These are phyloP conservation scores for Diatrype stigma DNA, from an alignment of 2,329 filamentous ascomycete genomes.

Conservation along the genomic window DNA sequence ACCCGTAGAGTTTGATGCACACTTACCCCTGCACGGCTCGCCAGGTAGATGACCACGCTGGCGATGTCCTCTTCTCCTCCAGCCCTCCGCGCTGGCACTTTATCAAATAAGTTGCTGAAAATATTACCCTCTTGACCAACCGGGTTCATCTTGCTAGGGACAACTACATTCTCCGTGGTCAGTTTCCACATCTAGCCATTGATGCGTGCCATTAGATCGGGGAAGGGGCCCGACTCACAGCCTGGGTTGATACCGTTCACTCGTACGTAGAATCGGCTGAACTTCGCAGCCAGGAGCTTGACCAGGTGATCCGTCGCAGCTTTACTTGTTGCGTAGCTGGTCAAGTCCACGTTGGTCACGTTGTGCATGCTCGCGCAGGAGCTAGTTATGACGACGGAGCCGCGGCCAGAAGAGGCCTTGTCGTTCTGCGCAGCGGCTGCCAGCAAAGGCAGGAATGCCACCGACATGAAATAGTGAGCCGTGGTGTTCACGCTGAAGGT, in stretches of 20 bases:
- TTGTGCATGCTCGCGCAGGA: conserved; percentile 51
- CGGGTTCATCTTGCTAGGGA: conserved; percentile 31
- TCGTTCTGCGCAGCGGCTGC: conserved; percentile 33
- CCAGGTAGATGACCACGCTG: conserved; percentile 25
- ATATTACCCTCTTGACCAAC: conserved; percentile 28
- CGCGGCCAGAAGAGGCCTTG: conserved; percentile 31
- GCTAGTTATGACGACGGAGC: conserved; percentile 44
- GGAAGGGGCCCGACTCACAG: conserved; percentile 20
- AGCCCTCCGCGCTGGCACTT: conserved; percentile 28
- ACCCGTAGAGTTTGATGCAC: too few species aligned
- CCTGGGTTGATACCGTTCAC: conserved; percentile 30
- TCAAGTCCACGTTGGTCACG: conserved; percentile 47
- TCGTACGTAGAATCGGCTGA: conserved; percentile 29
- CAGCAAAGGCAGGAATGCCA: conserved; percentile 41
- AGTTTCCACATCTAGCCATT: too few species aligned
- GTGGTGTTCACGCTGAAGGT: conserved; percentile 45
- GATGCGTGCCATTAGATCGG: too few species aligned
- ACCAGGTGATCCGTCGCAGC: conserved; percentile 50
- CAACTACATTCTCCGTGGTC: conserved; percentile 20
- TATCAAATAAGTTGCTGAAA: conserved; percentile 28
- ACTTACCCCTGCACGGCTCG: conserved; percentile 28
- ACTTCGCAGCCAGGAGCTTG: conserved; percentile 44
- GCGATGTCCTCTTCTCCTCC: conserved; percentile 29
- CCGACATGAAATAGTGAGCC: conserved; percentile 45
- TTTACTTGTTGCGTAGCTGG: conserved; percentile 47